Percentiles rank a stretch among this genome's conserved stretches.
These are phyloP conservation scores for Termitomyces heimii DNA, from an alignment of 768 basidiomycete species.

Conservation along the genomic window DNA sequence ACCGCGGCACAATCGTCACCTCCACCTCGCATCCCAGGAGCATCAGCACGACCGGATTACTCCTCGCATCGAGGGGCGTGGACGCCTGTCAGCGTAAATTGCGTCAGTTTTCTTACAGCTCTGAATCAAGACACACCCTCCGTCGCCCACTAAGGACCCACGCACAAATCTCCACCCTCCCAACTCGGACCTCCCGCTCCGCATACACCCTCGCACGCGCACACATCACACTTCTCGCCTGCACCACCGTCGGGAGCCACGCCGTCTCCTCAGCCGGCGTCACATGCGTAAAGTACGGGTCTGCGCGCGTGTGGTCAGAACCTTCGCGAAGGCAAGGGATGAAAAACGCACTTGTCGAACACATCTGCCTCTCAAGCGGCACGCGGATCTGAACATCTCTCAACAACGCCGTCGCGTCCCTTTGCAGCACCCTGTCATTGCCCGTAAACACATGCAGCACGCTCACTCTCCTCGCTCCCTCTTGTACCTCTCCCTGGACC, in stretches of 20 bases:
- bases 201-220: conserved; percentile 27
- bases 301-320: background rate
- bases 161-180: conserved; percentile 28
- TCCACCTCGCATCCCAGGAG: conserved; percentile 33
- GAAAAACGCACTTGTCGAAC: conserved; percentile 19
- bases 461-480: conserved; percentile 6
- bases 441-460: conserved; percentile 44
- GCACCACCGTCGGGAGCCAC: conserved; percentile 10
- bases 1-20: conserved; percentile 23
- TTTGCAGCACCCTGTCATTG: conserved; percentile 36
- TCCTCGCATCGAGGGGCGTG: conserved; percentile 20
- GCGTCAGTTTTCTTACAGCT: too few species aligned
- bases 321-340: background rate
- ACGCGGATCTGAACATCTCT: conserved; percentile 31
- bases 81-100: conserved; percentile 11
- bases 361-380: conserved; percentile 21
- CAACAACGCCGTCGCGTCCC: conserved; percentile 29
- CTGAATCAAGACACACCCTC: conserved; percentile 6
- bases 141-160: conserved; percentile 28
- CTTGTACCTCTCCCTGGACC: background rate
- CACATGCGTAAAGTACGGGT: conserved; percentile 6
- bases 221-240: conserved; percentile 24
- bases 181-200: conserved; percentile 25
- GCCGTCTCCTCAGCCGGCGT: background rate
- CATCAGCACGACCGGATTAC: conserved; percentile 23